These are phyloP conservation scores for Agarophyton chilense DNA, from an alignment of 23 red algal species.

Conservation along the genomic window DNA sequence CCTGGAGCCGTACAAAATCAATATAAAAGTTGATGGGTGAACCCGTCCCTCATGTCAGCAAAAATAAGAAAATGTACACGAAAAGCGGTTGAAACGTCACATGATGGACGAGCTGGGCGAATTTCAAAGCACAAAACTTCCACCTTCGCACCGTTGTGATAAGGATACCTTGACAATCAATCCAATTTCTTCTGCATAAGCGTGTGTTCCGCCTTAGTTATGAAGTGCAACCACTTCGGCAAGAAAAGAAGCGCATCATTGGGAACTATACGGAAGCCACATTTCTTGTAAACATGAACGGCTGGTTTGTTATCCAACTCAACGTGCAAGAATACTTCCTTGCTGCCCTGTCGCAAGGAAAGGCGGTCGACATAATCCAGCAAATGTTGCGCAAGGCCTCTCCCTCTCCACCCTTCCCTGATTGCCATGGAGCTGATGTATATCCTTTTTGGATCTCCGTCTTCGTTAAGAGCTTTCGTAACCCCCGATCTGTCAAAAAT, in stretches of 20 bases:
- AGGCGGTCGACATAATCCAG: constrained; percentile 28
- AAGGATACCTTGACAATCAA: neutral
- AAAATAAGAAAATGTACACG: neutral
- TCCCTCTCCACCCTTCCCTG: constrained; percentile 45
- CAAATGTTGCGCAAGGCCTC: constrained; percentile 54
- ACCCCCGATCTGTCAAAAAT: neutral
- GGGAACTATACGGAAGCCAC: constrained; percentile 27
- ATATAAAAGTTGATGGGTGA: neutral
- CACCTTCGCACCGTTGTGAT: neutral
- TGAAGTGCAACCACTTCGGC: constrained; percentile 53
- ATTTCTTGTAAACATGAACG: constrained; percentile 68
- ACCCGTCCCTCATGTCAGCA: neutral
- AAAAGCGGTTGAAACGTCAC: neutral
- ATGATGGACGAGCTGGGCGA: neutral
- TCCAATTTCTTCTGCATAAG: constrained; percentile 45
- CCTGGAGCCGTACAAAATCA: neutral
- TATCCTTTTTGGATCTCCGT: constrained; percentile 7
- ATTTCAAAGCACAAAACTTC: neutral
- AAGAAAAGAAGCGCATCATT: neutral
- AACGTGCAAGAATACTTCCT: constrained; percentile 66
- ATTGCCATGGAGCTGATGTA: constrained; percentile 78
- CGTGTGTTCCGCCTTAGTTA: constrained; percentile 61
- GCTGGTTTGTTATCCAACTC: constrained; percentile 56
- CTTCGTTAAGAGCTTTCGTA: neutral
- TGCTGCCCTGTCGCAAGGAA: constrained; percentile 1